Evolutionary conservation across 2,329 filamentous ascomycete genomes (phyloP), one percentile per base, ranked within the genome.

Genomic region (Talaromyces marneffei): DNA sequence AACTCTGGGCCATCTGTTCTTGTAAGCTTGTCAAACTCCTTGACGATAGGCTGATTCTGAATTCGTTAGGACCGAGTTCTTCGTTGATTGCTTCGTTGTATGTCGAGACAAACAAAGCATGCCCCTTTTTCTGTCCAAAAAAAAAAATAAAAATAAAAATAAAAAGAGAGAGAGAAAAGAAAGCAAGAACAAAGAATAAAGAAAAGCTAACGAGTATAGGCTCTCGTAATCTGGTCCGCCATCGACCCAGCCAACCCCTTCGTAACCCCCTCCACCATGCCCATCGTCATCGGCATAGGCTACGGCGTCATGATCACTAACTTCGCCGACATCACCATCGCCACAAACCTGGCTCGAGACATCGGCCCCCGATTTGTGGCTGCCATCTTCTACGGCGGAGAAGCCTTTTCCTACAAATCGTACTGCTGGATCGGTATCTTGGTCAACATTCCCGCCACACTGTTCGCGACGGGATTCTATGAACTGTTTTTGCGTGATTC

Each of bases 191-290:
- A n/a, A n/a, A n/a, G n/a, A n/a, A n/a, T n/a, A 44, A 42, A 39
- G 16, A 58, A 23, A 5, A 18, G 18, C 50, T 61, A 29, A 63
- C 57, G 2, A 7, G 6, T 31, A 53, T 62, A 77, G 74, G 80
- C 78, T 29, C 75, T 85, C 61, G 72, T 85, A 14, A 85, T 86
- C 68, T 86, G 83, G 83, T 78, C 83, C 7, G 76, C 75, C 50
- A 75, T 85, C 33, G 84, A 86, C 69, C 82, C 82, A 0, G 81
- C 82, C 10, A 86, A 86, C 69, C 83, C 83, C 0, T 85, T 85
- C 68, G 74, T 85, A 27, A 70, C 77, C 7, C 76, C 82, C 5
- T 60, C 72, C 9, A 71, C 72, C 25, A 79, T 78, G 0, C 82
- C 82, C 3, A 83, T 83, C 64, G 76, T 80, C 37, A 85, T 86